A percentile compares a stretch with the other conserved stretches of the same genome.
These are phyloP conservation scores for Kwoniella dejecticola DNA, from an alignment of 768 basidiomycete species.

Conservation along the genomic window DNA sequence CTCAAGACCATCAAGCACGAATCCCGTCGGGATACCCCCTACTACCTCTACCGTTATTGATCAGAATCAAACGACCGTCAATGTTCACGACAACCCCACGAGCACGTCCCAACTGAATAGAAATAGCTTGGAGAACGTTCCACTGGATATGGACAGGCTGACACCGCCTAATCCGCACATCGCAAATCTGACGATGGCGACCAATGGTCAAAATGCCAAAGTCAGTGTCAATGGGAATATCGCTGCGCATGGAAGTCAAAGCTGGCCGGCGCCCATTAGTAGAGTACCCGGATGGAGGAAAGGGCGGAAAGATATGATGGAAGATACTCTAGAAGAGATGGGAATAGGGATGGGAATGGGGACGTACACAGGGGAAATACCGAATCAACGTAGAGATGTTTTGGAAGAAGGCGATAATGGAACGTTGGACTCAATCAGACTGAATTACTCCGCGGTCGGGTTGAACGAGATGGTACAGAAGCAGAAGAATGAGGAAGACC, in stretches of 20 bases:
- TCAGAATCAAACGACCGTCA: too few species aligned
- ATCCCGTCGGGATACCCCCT: neutral
- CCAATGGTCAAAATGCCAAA: neutral
- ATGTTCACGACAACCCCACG: neutral
- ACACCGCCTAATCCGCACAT: constrained; percentile 18
- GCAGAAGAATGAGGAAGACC: too few species aligned
- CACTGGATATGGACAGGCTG: neutral
- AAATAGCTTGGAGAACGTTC: neutral
- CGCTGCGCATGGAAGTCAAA: constrained; percentile 11
- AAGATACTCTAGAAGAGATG: constrained; percentile 38
- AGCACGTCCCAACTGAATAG: neutral
- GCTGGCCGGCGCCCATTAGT: constrained; percentile 34
- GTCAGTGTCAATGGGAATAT: neutral
- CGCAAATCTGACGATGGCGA: too few species aligned
- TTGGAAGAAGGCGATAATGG: too few species aligned
- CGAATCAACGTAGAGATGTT: too few species aligned
- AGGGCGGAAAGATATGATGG: constrained; percentile 46
- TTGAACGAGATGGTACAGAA: too few species aligned
- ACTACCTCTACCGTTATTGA: neutral
- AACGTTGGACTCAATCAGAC: too few species aligned
- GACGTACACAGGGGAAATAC: too few species aligned
- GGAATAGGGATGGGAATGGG: neutral
- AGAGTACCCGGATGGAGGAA: constrained; percentile 42
- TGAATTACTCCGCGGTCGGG: too few species aligned
- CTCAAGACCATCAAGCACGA: constrained; percentile 18